phyloP scores from a whole-genome alignment of 2,329 filamentous ascomycete genomes.

The Botrytis elliptica region DNA sequence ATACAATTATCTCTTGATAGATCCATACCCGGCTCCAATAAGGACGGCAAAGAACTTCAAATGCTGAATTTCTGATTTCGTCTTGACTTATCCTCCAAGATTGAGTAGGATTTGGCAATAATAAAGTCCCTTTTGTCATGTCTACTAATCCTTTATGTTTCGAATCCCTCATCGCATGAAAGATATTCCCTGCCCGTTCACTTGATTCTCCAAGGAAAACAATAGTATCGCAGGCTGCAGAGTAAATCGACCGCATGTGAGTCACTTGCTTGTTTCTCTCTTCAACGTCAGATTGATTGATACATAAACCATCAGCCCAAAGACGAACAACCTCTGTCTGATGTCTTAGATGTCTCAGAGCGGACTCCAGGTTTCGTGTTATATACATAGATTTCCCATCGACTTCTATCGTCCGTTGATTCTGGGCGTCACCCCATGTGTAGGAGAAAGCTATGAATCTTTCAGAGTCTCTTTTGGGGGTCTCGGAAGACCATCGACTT shows the following conservation, averaged over 20 bases:
- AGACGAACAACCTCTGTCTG: background rate
- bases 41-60: background rate
- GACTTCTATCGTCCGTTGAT: background rate
- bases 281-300: background rate
- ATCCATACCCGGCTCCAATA: background rate
- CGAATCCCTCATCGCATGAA: background rate
- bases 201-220: background rate
- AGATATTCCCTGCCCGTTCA: background rate
- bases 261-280: background rate
- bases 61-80: background rate
- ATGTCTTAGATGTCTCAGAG: background rate
- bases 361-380: background rate
- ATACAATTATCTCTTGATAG: background rate
- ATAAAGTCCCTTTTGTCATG: background rate
- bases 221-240: background rate
- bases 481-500: background rate
- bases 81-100: background rate
- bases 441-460: background rate
- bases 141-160: background rate
- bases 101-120: background rate
- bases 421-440: background rate
- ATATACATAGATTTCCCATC: background rate
- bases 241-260: background rate
- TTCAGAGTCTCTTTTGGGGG: background rate
- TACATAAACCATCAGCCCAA: slow-evolving; percentile 1